Conservation (phyloP, 371 early-diverging fungal species). For the Mortierella sp. region DNA sequence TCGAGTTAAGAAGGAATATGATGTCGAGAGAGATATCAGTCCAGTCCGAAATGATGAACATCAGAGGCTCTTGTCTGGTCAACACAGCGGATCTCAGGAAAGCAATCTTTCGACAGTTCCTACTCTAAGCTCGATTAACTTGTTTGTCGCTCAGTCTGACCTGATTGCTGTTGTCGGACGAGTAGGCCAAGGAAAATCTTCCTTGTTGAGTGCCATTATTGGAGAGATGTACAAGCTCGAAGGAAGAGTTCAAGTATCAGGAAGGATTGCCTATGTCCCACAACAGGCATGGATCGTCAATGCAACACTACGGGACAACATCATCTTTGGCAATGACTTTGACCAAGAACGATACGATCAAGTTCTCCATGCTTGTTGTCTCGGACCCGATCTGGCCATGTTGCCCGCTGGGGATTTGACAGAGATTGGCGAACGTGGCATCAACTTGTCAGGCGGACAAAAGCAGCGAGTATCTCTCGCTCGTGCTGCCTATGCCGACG, state of each 20-base stretch:
- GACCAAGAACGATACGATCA: constrained; percentile 54
- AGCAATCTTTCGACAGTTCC: neutral
- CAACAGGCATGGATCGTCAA: constrained; percentile 67
- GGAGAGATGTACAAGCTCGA: constrained; percentile 57
- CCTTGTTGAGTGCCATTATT: constrained; percentile 55
- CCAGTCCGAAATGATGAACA: neutral
- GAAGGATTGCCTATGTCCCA: constrained; percentile 57
- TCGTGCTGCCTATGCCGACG: constrained; percentile 58
- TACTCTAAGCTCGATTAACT: constrained; percentile 34
- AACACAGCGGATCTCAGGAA: no score
- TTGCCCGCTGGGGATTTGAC: constrained; percentile 74
- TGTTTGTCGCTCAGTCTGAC: constrained; percentile 28
- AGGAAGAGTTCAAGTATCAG: constrained; percentile 51
- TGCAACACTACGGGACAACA: constrained; percentile 60
- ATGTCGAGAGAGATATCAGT: neutral
- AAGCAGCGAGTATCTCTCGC: constrained; percentile 64
- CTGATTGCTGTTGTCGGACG: constrained; percentile 58
- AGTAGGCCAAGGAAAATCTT: constrained; percentile 60
- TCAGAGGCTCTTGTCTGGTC: no score
- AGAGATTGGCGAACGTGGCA: constrained; percentile 63
- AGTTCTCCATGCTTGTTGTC: constrained; percentile 62
- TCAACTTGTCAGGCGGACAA: constrained; percentile 67
- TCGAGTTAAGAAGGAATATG: neutral
- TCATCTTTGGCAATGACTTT: constrained; percentile 61
- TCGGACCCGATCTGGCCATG: constrained; percentile 67